Evolutionary conservation across 495 filamentous ascomycete species (phyloP), one percentile per base, ranked within the genome.

Genomic region (Penicillium canescens): DNA sequence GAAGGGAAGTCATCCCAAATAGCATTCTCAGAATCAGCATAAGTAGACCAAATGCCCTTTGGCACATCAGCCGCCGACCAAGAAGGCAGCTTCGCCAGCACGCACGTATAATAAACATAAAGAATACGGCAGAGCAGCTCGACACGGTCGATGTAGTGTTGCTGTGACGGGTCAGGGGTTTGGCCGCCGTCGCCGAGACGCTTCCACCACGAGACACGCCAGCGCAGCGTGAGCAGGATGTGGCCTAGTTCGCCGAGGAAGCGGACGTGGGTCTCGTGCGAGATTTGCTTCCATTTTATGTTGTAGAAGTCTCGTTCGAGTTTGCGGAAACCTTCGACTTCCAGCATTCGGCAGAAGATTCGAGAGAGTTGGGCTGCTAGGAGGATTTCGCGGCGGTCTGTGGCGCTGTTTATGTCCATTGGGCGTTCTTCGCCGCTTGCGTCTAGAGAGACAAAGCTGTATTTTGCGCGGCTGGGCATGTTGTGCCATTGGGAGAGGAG

Each of bases 191-290:
- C 74, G 13, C 75, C 77, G 12, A 80, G 71, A 8, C 65, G 63
- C 46, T 70, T 72, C 77, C 77, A 80, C 77, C 77, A 80, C 3
- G 75, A 77, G 3, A 75, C 67, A 4, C 77, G 76, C 76, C 76
- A 80, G 14, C 77, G 76, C 7, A 80, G 64, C 3, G 76, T 72
- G 24, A 78, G 64, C 10, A 80, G 67, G 37, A 78, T 77, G 43
- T 71, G 65, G 12, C 75, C 75, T 12, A 80, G 63, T 48, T 80
- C 73, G 41, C 57, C 55, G 33, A 76, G 59, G 67, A 78, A 77
- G 42, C 71, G 71, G 34, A 76, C 39, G 44, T 73, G 69, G 1
- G 73, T 73, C 13, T 78, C 70, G 52, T 75, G 71, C 4, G 70
- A 73, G 52, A 78, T 76, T 42, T 74, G 74, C 56, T 77, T 78